Evolutionary conservation across 2,329 filamentous ascomycete species (phyloP).

Genomic region (Aspergillus pseudoglaucus): DNA sequence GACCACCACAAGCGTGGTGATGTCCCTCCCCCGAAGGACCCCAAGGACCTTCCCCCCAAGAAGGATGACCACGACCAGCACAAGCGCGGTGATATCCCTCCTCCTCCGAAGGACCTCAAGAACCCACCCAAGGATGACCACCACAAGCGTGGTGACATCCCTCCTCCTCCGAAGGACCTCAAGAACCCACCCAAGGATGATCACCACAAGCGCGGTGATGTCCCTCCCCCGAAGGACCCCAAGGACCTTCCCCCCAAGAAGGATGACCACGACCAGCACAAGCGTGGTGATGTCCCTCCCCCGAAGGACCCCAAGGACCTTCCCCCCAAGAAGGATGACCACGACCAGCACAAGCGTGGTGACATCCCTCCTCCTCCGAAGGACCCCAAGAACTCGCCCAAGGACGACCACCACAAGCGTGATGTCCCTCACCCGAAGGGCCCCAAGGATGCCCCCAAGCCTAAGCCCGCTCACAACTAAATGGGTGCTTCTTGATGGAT

Average conservation of each 20-base stretch:
- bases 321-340: neutral
- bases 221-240: neutral
- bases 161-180: neutral
- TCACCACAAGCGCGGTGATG: neutral
- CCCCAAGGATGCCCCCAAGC: neutral
- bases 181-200: neutral
- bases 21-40: neutral
- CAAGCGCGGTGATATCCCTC: neutral
- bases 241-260: neutral
- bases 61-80: neutral
- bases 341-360: neutral
- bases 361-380: neutral
- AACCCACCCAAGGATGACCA: neutral
- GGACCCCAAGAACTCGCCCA: neutral
- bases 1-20: neutral
- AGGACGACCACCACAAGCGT: neutral
- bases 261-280: neutral
- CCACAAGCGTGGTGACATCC: neutral
- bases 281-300: neutral
- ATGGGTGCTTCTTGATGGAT: too few species aligned
- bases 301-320: neutral
- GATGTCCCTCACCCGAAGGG: neutral
- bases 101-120: neutral
- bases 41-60: neutral
- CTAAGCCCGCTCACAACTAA: neutral